Base-by-base conservation (phyloP, 2,329 filamentous ascomycete genomes). In the Aspergillus flavus region DNA sequence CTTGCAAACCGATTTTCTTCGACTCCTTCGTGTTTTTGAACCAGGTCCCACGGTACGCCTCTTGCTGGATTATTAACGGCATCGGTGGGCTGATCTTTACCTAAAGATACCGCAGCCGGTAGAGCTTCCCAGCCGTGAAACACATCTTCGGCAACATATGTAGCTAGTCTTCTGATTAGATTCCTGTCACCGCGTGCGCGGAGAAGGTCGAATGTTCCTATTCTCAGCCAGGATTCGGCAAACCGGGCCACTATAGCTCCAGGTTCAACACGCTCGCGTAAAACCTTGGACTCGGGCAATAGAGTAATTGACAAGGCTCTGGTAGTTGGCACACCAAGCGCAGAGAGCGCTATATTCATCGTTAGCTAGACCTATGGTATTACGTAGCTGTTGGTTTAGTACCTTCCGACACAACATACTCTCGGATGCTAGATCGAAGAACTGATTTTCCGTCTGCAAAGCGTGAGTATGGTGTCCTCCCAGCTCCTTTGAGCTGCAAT, bases 391-490 rank as follows among this genome's bases (percentile, higher is more conserved):
- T 23, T 4, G 28, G 16, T 11, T 34, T 28, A 16, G 30, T 67
- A 80, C 90, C 89, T 81, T 99, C 95, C 56, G 91, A 96, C 23
- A 96, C 94, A 50, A 99, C 83, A 70, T 95, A 99, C 80, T 99
- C 95, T 64, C 95, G 87, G 69, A 99, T 96, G 73, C 93, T 96
- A 32, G 92, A 96, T 64, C 95, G 84, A 58, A 99, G 82, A 3
- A 99, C 95, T 0, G 95, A 95, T 75, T 95, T 94, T 34, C 95
- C 95, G 76, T 99, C 95, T 28, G 95, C 95, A 70, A 99, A 99
- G 4, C 95, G 90, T 45, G 92, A 96, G 80, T 99, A 99, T 0
- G 95, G 95, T 4, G 95, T 99, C 72, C 90, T 82, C 6, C 95
- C 95, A 19, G 95, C 95, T 28, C 95, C 95, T 78, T 99, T 99